Evolutionary conservation across 768 basidiomycete species (phyloP).

Genomic region (Imleria badia): DNA sequence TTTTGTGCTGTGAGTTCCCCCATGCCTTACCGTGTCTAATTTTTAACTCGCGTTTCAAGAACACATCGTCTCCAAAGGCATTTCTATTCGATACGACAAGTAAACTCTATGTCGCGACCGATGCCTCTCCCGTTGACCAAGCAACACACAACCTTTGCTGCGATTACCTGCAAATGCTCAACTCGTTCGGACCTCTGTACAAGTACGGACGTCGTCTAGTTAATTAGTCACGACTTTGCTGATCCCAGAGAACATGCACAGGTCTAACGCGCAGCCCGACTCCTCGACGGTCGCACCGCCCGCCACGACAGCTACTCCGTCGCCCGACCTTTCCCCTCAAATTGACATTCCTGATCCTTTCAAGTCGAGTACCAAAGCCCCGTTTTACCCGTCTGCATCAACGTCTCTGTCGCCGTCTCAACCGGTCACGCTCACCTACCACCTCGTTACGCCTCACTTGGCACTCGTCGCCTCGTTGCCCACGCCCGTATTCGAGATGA

Average conservation of each 20-base stretch:
- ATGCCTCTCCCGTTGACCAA: conserved; percentile 87
- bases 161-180: conserved; percentile 87
- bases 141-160: conserved; percentile 87
- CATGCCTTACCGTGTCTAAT: background rate
- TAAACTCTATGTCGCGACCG: conserved; percentile 89
- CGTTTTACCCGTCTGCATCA: conserved; percentile 70
- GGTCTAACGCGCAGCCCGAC: conserved; percentile 20
- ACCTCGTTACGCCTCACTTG: conserved; percentile 71
- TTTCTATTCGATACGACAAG: conserved; percentile 89
- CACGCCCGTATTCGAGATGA: conserved; percentile 67
- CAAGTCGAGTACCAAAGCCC: conserved; percentile 36
- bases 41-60: conserved; percentile 43
- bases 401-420: conserved; percentile 56
- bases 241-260: conserved; percentile 9
- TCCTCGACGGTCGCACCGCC: conserved; percentile 14
- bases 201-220: conserved; percentile 45
- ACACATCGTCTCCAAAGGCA: conserved; percentile 90
- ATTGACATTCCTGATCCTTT: conserved; percentile 3
- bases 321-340: background rate
- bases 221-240: background rate
- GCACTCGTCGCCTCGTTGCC: conserved; percentile 73
- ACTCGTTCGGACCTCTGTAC: conserved; percentile 84
- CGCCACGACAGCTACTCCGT: background rate
- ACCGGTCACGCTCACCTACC: conserved; percentile 79
- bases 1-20: conserved; percentile 64